Conservation (phyloP, 2,329 filamentous ascomycete genomes). For the Metarhizium guizhouense region DNA sequence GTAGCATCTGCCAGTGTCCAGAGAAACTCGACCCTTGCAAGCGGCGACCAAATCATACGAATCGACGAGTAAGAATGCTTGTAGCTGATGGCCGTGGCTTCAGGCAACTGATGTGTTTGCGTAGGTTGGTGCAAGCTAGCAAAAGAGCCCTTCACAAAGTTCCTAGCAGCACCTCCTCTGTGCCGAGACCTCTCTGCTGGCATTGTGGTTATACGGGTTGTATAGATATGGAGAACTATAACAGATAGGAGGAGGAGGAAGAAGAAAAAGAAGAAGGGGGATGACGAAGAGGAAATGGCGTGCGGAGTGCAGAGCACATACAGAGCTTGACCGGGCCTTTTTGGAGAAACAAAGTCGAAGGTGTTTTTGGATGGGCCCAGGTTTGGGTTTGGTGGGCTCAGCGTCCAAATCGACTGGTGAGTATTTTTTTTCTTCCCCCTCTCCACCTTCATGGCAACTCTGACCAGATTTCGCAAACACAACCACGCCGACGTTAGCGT, state of each 20-base stretch:
- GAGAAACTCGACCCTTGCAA: neutral
- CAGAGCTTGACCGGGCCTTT: neutral
- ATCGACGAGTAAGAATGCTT: neutral
- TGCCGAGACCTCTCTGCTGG: neutral
- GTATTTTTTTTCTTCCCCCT: neutral
- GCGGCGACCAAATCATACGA: neutral
- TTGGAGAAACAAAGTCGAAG: neutral
- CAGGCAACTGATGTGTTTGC: neutral
- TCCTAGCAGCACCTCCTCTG: too few relatives aligned
- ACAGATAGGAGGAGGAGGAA: too few relatives aligned
- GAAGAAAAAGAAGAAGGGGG: too few relatives aligned
- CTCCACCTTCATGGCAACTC: constrained; percentile 4
- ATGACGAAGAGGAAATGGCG: too few relatives aligned
- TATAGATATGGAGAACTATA: neutral
- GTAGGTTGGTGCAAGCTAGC: neutral
- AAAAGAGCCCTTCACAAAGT: neutral
- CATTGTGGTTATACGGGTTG: neutral
- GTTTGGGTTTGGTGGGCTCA: neutral
- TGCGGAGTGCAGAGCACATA: too few relatives aligned
- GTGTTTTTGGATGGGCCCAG: neutral
- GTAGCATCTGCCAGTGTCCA: neutral
- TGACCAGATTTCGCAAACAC: constrained; percentile 4
- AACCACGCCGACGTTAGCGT: constrained; percentile 7
- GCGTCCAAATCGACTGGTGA: neutral
- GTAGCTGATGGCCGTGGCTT: neutral